Percentiles rank a stretch among this genome's conserved stretches.
These are phyloP conservation scores for Knufia petricola DNA, from an alignment of 2,329 filamentous ascomycete genomes.

Conservation along the genomic window DNA sequence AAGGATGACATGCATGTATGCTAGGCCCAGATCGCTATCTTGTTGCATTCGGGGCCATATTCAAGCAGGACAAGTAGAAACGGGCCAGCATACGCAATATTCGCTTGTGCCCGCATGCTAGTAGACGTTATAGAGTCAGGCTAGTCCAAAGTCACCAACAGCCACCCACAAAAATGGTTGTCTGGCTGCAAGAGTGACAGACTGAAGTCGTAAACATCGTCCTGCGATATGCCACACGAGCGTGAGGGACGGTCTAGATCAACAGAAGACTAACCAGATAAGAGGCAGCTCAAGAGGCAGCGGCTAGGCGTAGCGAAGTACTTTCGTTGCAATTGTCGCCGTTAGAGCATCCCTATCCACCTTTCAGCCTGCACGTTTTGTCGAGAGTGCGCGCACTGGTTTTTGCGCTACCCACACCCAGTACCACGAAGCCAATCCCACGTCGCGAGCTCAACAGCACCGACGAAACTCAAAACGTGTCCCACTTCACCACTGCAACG, in stretches of 20 bases:
- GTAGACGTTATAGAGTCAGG: not conserved
- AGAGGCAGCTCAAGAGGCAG: not conserved
- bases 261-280: not conserved
- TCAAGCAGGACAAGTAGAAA: not conserved
- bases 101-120: not conserved
- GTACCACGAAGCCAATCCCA: not conserved
- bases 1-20: not conserved
- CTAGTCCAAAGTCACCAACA: not conserved
- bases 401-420: not conserved
- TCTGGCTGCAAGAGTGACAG: not conserved
- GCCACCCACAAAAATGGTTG: not conserved
- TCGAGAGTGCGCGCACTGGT: not conserved
- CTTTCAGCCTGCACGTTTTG: not conserved
- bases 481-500: not conserved
- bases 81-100: not conserved
- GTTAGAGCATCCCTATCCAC: not conserved
- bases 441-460: not conserved
- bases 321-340: not conserved
- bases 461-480: conserved; percentile 1
- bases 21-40: not conserved
- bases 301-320: not conserved
- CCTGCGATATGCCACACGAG: not conserved
- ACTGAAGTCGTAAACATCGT: no score
- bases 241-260: not conserved
- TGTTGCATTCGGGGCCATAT: not conserved